Evolutionary conservation across 768 basidiomycete genomes (phyloP), one percentile per base, ranked within the genome.

Genomic region (Termitomyces sp.): DNA sequence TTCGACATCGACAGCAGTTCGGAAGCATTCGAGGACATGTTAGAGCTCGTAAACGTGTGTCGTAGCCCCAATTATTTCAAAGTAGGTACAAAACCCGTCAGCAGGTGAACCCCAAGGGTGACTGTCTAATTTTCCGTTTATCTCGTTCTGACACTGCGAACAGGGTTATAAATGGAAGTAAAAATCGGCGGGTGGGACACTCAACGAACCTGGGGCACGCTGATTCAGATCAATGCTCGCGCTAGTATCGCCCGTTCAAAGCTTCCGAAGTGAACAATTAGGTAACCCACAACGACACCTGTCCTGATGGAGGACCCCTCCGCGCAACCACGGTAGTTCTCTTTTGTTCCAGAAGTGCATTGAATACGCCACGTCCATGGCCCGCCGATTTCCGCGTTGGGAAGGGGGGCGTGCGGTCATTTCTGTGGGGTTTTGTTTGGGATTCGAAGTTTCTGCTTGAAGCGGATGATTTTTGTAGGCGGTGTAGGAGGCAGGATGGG

Each of bases 221-320:
- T 5, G 16, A n/a, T n/a, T n/a, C n/a, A n/a, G 79, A 85, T 62
- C 81, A 86, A 0, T 95, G 92, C 66, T 83, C 84, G 5, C 82
- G 87, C 48, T 86, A 86, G 78, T 94, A 85, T 38, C 78, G 83
- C 8, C 75, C 90, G 0, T 95, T 93, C 71, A 82, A 93, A 66
- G 80, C 90, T 0, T 81, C 83, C 2, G 92, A 95, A 68, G 84
- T 86, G 17, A 84, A 84, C 69, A 87, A 83, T 58, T n/a, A n/a
- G n/a, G n/a, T n/a, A n/a, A n/a, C n/a, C n/a, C n/a, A n/a, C n/a
- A n/a, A n/a, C n/a, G n/a, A n/a, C n/a, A n/a, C n/a, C n/a, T n/a
- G n/a, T n/a, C n/a, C n/a, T n/a, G n/a, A n/a, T n/a, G n/a, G n/a
- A n/a, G n/a, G n/a, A n/a, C n/a, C n/a, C n/a, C n/a, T n/a, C n/a